Percentiles rank a stretch among this genome's conserved stretches.
Evolutionary conservation across 768 basidiomycete genomes (phyloP).

Genomic region (Rhizopogon vulgaris): DNA sequence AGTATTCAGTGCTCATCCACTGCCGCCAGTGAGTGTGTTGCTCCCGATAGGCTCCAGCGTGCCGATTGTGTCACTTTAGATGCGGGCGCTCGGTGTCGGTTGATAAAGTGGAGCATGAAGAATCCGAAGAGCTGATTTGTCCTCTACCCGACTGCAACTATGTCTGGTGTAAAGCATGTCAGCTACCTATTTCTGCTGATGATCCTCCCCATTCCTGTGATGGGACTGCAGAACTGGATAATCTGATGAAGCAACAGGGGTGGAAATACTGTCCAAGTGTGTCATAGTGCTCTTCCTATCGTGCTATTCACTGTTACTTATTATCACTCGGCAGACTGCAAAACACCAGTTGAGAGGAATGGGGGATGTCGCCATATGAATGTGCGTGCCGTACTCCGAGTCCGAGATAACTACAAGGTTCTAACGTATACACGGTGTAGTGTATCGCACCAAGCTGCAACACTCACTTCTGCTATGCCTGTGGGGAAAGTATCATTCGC

Average conservation of each 20-base stretch:
- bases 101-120: slow-evolving; percentile 41
- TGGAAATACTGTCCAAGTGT: slow-evolving; percentile 63
- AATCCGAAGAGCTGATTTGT: slow-evolving; percentile 38
- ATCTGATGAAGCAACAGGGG: slow-evolving; percentile 44
- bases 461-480: slow-evolving; percentile 51
- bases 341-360: slow-evolving; percentile 44
- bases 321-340: slow-evolving; percentile 28
- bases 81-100: slow-evolving; percentile 46
- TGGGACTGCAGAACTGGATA: slow-evolving; percentile 46
- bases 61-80: slow-evolving; percentile 23
- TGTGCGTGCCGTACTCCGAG: slow-evolving; percentile 27
- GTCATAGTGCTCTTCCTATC: slow-evolving; percentile 5
- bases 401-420: neutral
- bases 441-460: slow-evolving; percentile 54
- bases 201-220: slow-evolving; percentile 52
- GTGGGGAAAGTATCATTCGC: slow-evolving; percentile 41
- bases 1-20: slow-evolving; percentile 36
- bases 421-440: slow-evolving; percentile 21
- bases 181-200: slow-evolving; percentile 28
- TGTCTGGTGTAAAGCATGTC: slow-evolving; percentile 60
- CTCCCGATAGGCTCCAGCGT: neutral
- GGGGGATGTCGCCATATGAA: slow-evolving; percentile 56
- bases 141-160: slow-evolving; percentile 43
- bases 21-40: slow-evolving; percentile 41
- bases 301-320: neutral